Percentiles rank a stretch among this genome's conserved stretches.
Evolutionary conservation across 306 rosid species (phyloP).

Genomic region (Malus sylvestris): DNA sequence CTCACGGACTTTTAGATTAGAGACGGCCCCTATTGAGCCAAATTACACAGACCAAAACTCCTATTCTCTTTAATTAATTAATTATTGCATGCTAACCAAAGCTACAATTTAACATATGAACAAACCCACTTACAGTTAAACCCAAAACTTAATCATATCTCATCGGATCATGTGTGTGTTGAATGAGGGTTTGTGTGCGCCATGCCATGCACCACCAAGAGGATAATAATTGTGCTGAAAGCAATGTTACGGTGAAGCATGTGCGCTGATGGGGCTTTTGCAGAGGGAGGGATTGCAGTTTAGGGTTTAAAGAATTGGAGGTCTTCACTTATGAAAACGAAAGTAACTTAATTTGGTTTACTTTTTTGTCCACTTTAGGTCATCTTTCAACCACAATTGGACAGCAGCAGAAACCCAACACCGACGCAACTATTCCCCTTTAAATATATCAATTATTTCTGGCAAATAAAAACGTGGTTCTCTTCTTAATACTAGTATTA

Average conservation of each 20-base stretch:
- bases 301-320: not conserved
- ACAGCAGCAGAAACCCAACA: conserved; percentile 20
- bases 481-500: not conserved
- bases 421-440: conserved; percentile 22
- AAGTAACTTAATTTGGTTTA: conserved; percentile 9
- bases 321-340: not conserved
- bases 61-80: not conserved
- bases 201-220: not conserved
- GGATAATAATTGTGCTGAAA: not conserved
- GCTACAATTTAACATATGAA: not conserved
- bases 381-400: conserved; percentile 29
- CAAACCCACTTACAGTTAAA: not conserved
- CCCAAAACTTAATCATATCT: not conserved
- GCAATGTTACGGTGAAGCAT: not conserved
- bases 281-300: not conserved
- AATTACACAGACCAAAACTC: not conserved
- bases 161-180: not conserved
- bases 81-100: not conserved
- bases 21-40: not conserved
- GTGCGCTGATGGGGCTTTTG: not conserved
- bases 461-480: not conserved
- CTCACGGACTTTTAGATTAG: not conserved
- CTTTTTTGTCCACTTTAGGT: conserved; percentile 10
- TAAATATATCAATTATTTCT: not conserved
- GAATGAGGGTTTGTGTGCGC: not conserved